Base-by-base conservation (phyloP, 805 yeast genomes). In the Suhomyces emberorum region DNA sequence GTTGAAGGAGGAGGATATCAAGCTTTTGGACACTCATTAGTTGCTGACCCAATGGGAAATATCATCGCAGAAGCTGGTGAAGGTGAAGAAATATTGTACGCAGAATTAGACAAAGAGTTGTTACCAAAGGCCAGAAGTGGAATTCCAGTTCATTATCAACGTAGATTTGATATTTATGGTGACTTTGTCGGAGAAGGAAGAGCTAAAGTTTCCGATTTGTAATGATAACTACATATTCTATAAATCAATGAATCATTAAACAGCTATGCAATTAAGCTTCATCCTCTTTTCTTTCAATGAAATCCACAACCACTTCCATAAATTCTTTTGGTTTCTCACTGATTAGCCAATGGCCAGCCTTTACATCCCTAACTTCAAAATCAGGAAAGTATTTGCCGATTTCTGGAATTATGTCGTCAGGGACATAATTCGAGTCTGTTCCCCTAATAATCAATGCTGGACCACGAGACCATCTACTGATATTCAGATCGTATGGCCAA, bases 281-380 rank as follows among this genome's bases (percentile, higher is more conserved):
- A 33, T 69, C 73, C 43, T 69, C 74, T 34, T 62, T 57, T 33
- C 65, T 54, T 38, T 76, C 78, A 4, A 87, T 69, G 61, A 79
- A 89, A 19, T 81, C 83, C 19, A 68, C 70, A 11, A 85, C 77
- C 5, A 64, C 61, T 3, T 70, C 76, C 16, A 86, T 65, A 44
- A 91, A 88, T 52, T 82, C 95, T 6, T 65, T 49, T 1, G 98
- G 96, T 47, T 83, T 82, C 53, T 91, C 97, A 27, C 87, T 77
- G 46, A 87, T 87, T 11, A 89, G 76, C 96, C 97, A 91, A 59
- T 91, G 98, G 2, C 96, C 96, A 0, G 89, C 77, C 14, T 86
- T 81, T 16, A 93, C 65, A 51, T 84, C 95, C 30, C 75, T 68
- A 10, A 85, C 61, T 42, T 78, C 84, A 52, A 88, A 88, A 17